A percentile compares a stretch with the other conserved stretches of the same genome.
Evolutionary conservation across 345 rosid genomes (phyloP).

Genomic region (Aurinia saxatilis): DNA sequence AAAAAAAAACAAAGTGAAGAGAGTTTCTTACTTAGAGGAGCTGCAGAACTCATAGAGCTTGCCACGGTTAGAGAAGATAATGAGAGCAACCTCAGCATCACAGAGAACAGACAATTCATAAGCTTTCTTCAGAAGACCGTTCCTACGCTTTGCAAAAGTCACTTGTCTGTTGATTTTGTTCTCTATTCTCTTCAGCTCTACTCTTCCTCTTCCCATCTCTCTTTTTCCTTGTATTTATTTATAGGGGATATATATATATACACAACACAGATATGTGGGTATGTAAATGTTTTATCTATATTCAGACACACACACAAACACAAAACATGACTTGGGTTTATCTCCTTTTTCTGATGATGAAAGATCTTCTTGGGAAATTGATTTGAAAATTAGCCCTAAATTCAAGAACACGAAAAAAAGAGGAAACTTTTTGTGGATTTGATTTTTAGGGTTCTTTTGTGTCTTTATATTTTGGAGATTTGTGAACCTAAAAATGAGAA

Average conservation of each 20-base stretch:
- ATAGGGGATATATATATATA: not conserved
- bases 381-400: not conserved
- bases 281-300: constrained; percentile 17
- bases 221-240: constrained; percentile 2
- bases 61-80: constrained; percentile 93
- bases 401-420: constrained; percentile 18
- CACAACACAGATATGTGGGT: constrained; percentile 16
- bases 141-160: constrained; percentile 93
- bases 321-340: constrained; percentile 14
- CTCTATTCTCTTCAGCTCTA: constrained; percentile 98
- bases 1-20: not conserved
- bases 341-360: constrained; percentile 5
- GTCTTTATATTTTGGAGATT: not conserved
- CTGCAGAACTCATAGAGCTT: constrained; percentile 97
- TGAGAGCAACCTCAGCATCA: constrained; percentile 96
- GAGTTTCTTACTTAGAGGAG: constrained; percentile 47
- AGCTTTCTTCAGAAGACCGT: constrained; percentile 94
- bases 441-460: constrained; percentile 2
- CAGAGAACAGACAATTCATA: constrained; percentile 90
- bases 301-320: constrained; percentile 20
- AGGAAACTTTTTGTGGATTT: not conserved
- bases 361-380: constrained; percentile 13
- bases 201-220: constrained; percentile 93
- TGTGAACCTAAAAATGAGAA: constrained; percentile 13
- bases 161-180: constrained; percentile 99